These are phyloP conservation scores for Neurospora cerealis DNA, from an alignment of 495 filamentous ascomycete species.

Conservation along the genomic window DNA sequence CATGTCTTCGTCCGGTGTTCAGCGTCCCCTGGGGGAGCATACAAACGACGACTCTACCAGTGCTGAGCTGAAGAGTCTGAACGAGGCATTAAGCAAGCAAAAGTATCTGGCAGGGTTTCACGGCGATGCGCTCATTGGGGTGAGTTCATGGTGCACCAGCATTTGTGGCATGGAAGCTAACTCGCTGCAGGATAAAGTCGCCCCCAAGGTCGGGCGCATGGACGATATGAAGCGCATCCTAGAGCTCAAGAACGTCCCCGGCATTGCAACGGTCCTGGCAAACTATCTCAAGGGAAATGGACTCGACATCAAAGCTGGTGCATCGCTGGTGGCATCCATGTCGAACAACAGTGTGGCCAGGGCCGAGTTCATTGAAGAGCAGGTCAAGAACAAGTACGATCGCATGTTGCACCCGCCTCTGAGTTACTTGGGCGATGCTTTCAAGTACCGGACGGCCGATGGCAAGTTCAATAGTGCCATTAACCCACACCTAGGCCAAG, in stretches of 20 bases:
- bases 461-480: constrained; percentile 57
- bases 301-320: constrained; percentile 1
- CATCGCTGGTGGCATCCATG: background rate
- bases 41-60: background rate
- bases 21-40: background rate
- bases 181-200: background rate
- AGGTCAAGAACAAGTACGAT: constrained; percentile 10
- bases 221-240: background rate
- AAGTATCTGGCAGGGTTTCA: constrained; percentile 1
- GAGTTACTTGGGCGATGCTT: constrained; percentile 10
- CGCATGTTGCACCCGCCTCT: constrained; percentile 10
- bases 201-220: background rate
- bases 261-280: background rate
- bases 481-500: constrained; percentile 52
- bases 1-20: background rate
- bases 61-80: background rate
- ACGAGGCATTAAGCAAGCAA: background rate
- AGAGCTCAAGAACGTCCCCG: background rate
- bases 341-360: constrained; percentile 3
- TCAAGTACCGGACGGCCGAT: constrained; percentile 55
- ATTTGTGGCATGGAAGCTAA: background rate
- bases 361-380: constrained; percentile 1
- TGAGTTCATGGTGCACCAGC: background rate
- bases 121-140: constrained; percentile 3
- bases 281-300: background rate